These are phyloP conservation scores for Diversispora epigaea DNA, from an alignment of 192 early-diverging fungal species.

Conservation along the genomic window DNA sequence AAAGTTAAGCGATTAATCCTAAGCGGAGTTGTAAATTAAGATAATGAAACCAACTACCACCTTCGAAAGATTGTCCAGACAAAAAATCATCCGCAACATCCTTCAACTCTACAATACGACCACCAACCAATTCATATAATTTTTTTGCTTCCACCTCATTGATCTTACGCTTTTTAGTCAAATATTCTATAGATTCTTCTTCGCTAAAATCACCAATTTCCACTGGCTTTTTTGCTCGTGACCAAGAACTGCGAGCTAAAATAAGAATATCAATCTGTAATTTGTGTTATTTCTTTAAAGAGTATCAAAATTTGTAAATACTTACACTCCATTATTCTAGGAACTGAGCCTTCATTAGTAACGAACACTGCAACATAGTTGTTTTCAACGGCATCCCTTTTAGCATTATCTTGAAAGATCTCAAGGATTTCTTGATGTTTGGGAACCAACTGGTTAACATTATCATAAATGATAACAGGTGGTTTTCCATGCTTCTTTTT, in stretches of 20 bases:
- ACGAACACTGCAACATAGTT: conserved; percentile 21
- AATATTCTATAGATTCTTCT: conserved; percentile 22
- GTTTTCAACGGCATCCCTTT: not conserved
- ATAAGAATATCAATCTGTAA: not conserved
- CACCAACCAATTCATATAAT: conserved; percentile 17
- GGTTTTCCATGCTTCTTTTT: conserved; percentile 5
- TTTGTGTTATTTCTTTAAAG: not conserved
- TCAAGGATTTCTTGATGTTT: not conserved
- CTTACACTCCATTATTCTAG: conserved; percentile 11
- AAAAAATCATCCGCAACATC: not conserved
- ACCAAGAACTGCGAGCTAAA: not conserved
- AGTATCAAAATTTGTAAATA: not conserved
- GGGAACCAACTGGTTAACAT: not conserved
- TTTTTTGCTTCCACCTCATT: conserved; percentile 9
- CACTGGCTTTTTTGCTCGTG: not conserved
- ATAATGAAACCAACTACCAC: not conserved
- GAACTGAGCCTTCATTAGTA: conserved; percentile 23
- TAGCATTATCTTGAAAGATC: conserved; percentile 21
- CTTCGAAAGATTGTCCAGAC: not conserved
- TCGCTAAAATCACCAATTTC: conserved; percentile 31
- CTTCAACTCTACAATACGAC: not conserved
- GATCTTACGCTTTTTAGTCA: conserved; percentile 8
- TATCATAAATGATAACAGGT: not conserved
- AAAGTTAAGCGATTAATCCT: not conserved
- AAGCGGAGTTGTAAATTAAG: not conserved